A percentile compares a stretch with the other conserved stretches of the same genome.
Conservation (phyloP, 768 basidiomycete genomes). For the Tylopilus cervinicoccineus region DNA sequence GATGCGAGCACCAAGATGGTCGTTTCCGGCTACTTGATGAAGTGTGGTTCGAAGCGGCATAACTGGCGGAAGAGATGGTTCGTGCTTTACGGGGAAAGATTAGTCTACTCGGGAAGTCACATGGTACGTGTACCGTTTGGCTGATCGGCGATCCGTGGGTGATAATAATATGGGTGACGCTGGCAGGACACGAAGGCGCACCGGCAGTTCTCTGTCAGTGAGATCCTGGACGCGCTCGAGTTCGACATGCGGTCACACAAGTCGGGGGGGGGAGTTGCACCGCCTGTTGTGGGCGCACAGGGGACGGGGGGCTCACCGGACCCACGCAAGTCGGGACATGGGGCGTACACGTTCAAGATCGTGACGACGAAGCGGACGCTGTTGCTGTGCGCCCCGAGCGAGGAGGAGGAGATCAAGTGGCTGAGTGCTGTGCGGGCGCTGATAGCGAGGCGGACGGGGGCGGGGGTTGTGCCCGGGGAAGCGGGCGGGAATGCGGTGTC, state of each 20-base stretch:
- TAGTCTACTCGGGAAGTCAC: conserved; percentile 89
- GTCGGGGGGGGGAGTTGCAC: conserved; percentile 36
- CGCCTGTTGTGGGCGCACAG: conserved; percentile 28
- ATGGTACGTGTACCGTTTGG: conserved; percentile 66
- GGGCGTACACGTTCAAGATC: conserved; percentile 83
- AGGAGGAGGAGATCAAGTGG: conserved; percentile 99
- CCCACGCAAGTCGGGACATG: conserved; percentile 43
- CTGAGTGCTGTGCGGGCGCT: conserved; percentile 90
- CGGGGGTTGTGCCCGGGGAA: conserved; percentile 49
- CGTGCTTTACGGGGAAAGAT: conserved; percentile 80
- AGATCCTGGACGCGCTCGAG: conserved; percentile 91
- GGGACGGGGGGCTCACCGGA: conserved; percentile 34
- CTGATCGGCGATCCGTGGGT: conserved; percentile 11
- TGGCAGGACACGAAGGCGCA: conserved; percentile 85
- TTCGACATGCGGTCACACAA: conserved; percentile 62
- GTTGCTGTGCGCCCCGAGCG: conserved; percentile 87
- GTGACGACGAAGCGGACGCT: conserved; percentile 91
- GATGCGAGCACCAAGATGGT: conserved; percentile 73
- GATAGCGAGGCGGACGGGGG: conserved; percentile 66
- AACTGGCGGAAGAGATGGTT: conserved; percentile 99
- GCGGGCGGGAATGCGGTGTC: conserved; percentile 19
- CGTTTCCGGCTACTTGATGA: conserved; percentile 90
- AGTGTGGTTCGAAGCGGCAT: conserved; percentile 88
- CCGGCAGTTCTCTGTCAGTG: conserved; percentile 76
- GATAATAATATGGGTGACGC: conserved; percentile 9